Base-by-base conservation (phyloP, 78 protist species). In the Pelomyxa schiedti region DNA sequence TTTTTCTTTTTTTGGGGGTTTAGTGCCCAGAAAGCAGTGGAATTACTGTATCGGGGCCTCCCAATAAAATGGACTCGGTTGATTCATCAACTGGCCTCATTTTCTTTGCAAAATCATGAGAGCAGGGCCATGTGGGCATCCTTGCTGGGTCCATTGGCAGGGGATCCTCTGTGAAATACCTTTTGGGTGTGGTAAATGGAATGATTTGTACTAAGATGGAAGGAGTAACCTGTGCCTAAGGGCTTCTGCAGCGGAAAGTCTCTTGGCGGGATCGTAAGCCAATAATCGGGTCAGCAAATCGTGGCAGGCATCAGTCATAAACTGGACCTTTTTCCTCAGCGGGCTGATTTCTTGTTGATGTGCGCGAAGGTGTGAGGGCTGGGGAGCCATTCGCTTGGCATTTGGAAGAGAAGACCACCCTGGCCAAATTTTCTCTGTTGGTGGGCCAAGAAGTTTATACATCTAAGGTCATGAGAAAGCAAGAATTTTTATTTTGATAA, bases 51-150 rank as follows among this genome's bases (percentile, higher is more conserved):
- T n/a, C n/a, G n/a, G n/a, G n/a, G n/a, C n/a, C n/a, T n/a, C n/a
- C n/a, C n/a, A n/a, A n/a, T n/a, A n/a, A n/a, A n/a, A n/a, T n/a
- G n/a, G n/a, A n/a, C n/a, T n/a, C n/a, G n/a, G n/a, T n/a, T n/a
- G n/a, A n/a, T n/a, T n/a, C n/a, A n/a, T n/a, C n/a, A n/a, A n/a
- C n/a, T n/a, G n/a, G n/a, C 38, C 42, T 9, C 38, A 24, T 69
- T 43, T 7, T 69, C 16, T 6, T 37, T 2, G 74, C 29, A 22
- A 39, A 65, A 42, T 83, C 75, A 63, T 83, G 82, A 35, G 80
- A 38, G 4, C 80, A 38, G n/a, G 89, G 86, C 74, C 82, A 85
- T 22, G 77, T 78, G 8, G 84, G 89, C 89, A 85, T 85, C 6
- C 78, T 24, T 41, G 64, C 24, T 8, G 76, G 43, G 28, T 85